Evolutionary conservation across 2,329 filamentous ascomycete species (phyloP).

Genomic region (Drechslera avenae): DNA sequence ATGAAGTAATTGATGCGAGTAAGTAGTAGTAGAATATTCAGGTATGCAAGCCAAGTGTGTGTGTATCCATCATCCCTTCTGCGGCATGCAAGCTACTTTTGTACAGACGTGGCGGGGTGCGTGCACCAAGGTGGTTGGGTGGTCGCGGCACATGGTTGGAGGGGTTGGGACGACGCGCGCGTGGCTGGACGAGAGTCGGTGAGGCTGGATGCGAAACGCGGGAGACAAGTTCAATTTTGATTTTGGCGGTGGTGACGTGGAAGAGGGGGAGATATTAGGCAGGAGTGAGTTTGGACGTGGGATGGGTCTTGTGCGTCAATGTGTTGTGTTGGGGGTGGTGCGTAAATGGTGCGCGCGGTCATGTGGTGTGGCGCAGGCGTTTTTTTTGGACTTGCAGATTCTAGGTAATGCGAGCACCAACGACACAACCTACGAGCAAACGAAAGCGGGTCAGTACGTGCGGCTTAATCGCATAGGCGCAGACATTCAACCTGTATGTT

Average conservation of each 20-base stretch:
- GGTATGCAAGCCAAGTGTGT: constrained; percentile 22
- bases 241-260: constrained; percentile 1
- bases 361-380: constrained; percentile 4
- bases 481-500: too few species aligned
- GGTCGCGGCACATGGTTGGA: constrained; percentile 13
- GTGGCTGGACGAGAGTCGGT: constrained; percentile 15
- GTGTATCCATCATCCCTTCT: constrained; percentile 6
- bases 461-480: too few species aligned
- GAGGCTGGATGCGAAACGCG: constrained; percentile 24
- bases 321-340: neutral
- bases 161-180: constrained; percentile 5
- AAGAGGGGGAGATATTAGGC: neutral
- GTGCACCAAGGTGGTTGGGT: constrained; percentile 33
- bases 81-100: constrained; percentile 35
- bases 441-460: too few species aligned
- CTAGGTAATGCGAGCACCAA: neutral
- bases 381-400: too few species aligned
- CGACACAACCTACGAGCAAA: neutral
- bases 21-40: constrained; percentile 3
- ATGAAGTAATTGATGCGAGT: neutral
- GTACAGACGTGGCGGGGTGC: constrained; percentile 33
- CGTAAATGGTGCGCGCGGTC: constrained; percentile 11
- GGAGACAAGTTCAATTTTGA: neutral
- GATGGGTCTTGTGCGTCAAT: neutral
- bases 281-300: neutral